Conservation (phyloP, 139 green algal genomes). For the Haematococcus lacustris region DNA sequence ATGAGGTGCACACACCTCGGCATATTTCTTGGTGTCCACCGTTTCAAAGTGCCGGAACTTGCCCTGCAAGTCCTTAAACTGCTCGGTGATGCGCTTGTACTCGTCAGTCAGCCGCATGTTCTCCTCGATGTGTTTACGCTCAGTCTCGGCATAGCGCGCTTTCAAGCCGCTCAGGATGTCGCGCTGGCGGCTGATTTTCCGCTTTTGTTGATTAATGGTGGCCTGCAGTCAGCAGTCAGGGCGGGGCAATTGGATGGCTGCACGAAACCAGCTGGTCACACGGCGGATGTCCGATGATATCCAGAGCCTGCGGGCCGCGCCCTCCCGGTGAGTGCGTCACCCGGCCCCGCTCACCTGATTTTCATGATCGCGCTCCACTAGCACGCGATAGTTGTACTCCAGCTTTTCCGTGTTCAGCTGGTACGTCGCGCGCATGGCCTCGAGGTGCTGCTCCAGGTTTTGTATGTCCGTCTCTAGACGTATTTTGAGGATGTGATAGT, state of each 20-base stretch:
- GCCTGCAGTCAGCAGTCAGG: constrained; percentile 5
- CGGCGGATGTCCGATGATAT: not conserved
- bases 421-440: constrained; percentile 77
- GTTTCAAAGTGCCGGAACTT: constrained; percentile 73
- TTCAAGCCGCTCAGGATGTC: constrained; percentile 69
- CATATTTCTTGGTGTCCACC: constrained; percentile 50
- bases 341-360: constrained; percentile 21
- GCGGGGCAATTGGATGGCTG: not conserved
- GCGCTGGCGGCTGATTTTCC: constrained; percentile 67
- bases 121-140: constrained; percentile 57
- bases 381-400: constrained; percentile 86
- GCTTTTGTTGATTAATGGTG: constrained; percentile 80
- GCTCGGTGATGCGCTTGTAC: constrained; percentile 78
- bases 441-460: constrained; percentile 75
- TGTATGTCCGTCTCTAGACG: constrained; percentile 78
- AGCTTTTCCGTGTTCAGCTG: constrained; percentile 87
- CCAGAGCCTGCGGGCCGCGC: too few species aligned
- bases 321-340: not conserved
- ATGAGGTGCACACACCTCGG: constrained; percentile 30
- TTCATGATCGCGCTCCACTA: constrained; percentile 49
- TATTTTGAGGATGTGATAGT: constrained; percentile 82
- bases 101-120: constrained; percentile 76
- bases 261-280: not conserved
- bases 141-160: constrained; percentile 38
- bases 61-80: constrained; percentile 78